Evolutionary conservation across 2,329 filamentous ascomycete genomes (phyloP), one percentile per base, ranked within the genome.

Genomic region (Penicillium rolfsii): DNA sequence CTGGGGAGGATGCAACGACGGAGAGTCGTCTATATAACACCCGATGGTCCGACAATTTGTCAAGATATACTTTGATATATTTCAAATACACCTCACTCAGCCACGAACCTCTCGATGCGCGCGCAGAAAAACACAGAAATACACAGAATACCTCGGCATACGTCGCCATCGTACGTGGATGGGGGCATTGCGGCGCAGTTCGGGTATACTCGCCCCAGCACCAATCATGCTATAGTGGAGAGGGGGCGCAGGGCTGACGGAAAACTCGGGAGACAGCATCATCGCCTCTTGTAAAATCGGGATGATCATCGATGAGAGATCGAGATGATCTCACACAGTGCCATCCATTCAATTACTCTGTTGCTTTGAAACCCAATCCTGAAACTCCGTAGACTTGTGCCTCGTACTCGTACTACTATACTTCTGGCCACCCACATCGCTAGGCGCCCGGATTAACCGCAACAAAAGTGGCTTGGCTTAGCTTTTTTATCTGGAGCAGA

Each of bases 181-280:
- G 33, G 24, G 24, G 30, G n/a, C n/a, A 38, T 28, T 52, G 56
- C 40, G 57, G 57, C 57, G 57, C 57, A 59, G 57, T 55, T 43
- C 38, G 49, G 43, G 41, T 41, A 41, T 54, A 49, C 24, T 49
- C 57, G 5, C 14, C 19, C 43, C 24, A n/a, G 40, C 22, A 41
- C 58, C 61, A 61, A 64, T 61, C 59, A 59, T 19, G 35, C 52
- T 30, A 14, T 16, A 14, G 53, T 55, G 56, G 60, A 59, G 55
- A 16, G 35, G 55, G 55, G 60, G 56, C 56, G 60, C 60, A 61
- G 55, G 59, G 55, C 55, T 61, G 55, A 58, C 26, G 26, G 26
- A 24, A 43, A 36, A 41, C 22, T 46, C 28, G 12, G 41, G n/a
- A 45, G 24, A n/a, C 19, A n/a, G 30, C n/a, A 14, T 19, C 2